phyloP scores from a whole-genome alignment of 352 stramenopile genomes.

The Globisporangium iwayamae region DNA sequence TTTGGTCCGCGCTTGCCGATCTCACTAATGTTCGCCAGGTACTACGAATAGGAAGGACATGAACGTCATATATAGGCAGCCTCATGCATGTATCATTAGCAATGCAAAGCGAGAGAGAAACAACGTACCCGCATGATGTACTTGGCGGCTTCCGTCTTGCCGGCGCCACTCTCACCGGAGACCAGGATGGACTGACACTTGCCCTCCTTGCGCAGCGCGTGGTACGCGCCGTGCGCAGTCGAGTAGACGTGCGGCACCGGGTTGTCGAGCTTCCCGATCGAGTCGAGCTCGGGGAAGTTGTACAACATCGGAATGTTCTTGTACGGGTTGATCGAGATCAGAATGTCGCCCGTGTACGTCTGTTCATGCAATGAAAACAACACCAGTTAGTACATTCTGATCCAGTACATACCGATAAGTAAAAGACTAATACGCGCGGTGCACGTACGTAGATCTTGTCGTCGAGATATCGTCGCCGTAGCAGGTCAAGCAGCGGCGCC shows the following conservation, averaged over 20 bases:
- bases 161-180: slow-evolving; percentile 81
- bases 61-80: neutral
- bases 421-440: too few species aligned
- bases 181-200: slow-evolving; percentile 88
- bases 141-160: slow-evolving; percentile 89
- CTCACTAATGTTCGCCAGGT: slow-evolving; percentile 88
- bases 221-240: slow-evolving; percentile 78
- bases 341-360: slow-evolving; percentile 93
- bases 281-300: slow-evolving; percentile 88
- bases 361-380: slow-evolving; percentile 17
- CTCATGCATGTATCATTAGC: neutral
- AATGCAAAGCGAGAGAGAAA: neutral
- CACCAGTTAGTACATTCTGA: too few species aligned
- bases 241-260: slow-evolving; percentile 85
- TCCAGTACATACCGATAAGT: too few species aligned
- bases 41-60: slow-evolving; percentile 27
- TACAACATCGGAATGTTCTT: slow-evolving; percentile 93
- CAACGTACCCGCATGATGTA: slow-evolving; percentile 86
- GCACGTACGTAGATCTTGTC: slow-evolving; percentile 89
- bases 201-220: slow-evolving; percentile 66
- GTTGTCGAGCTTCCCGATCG: slow-evolving; percentile 84
- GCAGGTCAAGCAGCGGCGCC: slow-evolving; percentile 86
- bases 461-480: slow-evolving; percentile 85
- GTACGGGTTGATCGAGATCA: slow-evolving; percentile 97
- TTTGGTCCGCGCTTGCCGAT: slow-evolving; percentile 79